Evolutionary conservation across 352 stramenopile genomes (phyloP), one percentile per base, ranked within the genome.

Genomic region (Phytophthora pluvialis): DNA sequence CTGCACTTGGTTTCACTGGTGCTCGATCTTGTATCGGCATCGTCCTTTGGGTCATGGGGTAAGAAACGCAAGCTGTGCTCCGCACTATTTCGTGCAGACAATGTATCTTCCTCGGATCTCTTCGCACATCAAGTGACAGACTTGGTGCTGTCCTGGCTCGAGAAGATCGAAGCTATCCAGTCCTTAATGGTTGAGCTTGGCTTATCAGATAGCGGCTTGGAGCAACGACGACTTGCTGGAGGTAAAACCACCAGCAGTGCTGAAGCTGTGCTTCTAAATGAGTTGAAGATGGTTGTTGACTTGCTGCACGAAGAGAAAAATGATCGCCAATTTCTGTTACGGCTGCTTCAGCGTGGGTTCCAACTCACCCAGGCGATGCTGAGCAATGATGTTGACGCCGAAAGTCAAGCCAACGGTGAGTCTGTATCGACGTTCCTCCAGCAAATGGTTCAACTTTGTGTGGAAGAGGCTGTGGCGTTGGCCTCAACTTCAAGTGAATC

Each of bases 231-330:
- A 31, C 64, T 75, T n/a, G 55, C 66, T n/a, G 66, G 40, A 4
- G 46, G 50, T 7, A 83, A 75, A 32, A 28, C 21, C 21, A 47
- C 25, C 42, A 57, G 31, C 21, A 78, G 68, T 26, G 61, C 72
- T 10, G 81, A 90, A 65, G 51, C 63, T 21, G 64, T 81, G 15
- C 65, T 93, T 13, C 42, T 93, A 13, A 77, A 79, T 28, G 84
- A 93, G 35, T 49, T 93, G 4, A 75, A 89, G 13, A 46, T 90
- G n/a, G 82, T 91, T 0, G 62, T 91, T 5, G 84, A 88, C n/a
- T 57, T 93, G 42, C 62, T 91, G 13, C 56, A 79, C 18, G 73
- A 91, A 56, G 78, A 89, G 45, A 72, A 75, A 44, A 82, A 80
- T 2, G 77, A 93, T 33, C 70, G 73, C 0, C 60, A 61, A 12